Evolutionary conservation across 805 yeast species (phyloP), one percentile per base, ranked within the genome.

Genomic region (Metschnikowia cerradonensis): DNA sequence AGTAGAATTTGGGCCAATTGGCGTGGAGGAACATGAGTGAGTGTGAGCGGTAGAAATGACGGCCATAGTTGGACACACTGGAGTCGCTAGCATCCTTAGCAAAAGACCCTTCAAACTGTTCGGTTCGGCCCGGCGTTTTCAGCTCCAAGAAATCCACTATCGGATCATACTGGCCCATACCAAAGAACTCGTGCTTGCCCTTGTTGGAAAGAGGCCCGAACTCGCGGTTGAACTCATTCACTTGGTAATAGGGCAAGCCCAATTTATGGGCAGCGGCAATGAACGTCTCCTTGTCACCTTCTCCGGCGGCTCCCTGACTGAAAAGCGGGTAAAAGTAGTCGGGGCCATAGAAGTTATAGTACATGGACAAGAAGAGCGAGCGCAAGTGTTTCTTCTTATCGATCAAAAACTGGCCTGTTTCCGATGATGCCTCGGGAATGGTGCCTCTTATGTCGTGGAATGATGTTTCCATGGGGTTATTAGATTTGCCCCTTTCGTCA

Each of bases 281-380:
- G 48, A 72, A 71, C 11, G 76, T 72, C 50, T 72, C 77, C 52
- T 71, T 71, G 51, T 72, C 77, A 23, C 77, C 77, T 56, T 68
- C 72, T 3, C 76, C 77, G 2, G 73, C 74, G 0, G 73, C 72
- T 6, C 77, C 77, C 56, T 72, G 77, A 52, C 64, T 64, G 23
- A 71, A 59, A 47, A 72, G 61, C 10, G 75, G 68, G 53, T 72
- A 72, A 58, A 60, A 72, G 52, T 61, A 67, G 37, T 63, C 62
- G 15, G 71, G 71, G 0, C 77, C 76, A 47, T 59, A 67, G 53
- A 56, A 63, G 54, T 72, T 72, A 52, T 72, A 72, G 58, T 70
- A 72, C 64, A 71, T 56, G 4, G 75, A 59, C 42, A 72, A 61
- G 2, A 71, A 38, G 37, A 71, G 63, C 2, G 73, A 64, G 48